These are phyloP conservation scores for Talaromyces verruculosus DNA, from an alignment of 2,329 filamentous ascomycete genomes.

Conservation along the genomic window DNA sequence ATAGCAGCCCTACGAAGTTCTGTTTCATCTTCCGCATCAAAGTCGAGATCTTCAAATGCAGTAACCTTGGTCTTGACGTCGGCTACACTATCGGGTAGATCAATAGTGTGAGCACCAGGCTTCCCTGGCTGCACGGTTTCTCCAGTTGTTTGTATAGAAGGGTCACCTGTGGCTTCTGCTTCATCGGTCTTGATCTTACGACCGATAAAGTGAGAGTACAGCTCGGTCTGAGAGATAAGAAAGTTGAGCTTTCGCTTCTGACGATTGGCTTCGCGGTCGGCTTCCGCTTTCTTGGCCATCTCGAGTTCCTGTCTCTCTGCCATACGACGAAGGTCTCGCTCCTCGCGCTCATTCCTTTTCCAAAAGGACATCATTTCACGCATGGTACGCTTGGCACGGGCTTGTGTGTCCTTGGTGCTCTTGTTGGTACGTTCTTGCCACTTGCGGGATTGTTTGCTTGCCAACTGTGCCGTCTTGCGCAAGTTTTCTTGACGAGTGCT, in stretches of 20 bases:
- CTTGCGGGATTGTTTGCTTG: constrained; percentile 92
- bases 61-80: constrained; percentile 71
- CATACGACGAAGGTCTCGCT: constrained; percentile 88
- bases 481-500: constrained; percentile 89
- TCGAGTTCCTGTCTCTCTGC: constrained; percentile 96
- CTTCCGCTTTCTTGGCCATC: constrained; percentile 93
- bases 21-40: constrained; percentile 90
- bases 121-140: constrained; percentile 38
- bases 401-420: constrained; percentile 95
- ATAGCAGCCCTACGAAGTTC: constrained; percentile 78
- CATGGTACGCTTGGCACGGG: constrained; percentile 96
- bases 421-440: constrained; percentile 99
- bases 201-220: constrained; percentile 99
- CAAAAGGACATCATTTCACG: constrained; percentile 99
- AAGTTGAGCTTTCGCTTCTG: constrained; percentile 99
- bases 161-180: constrained; percentile 86
- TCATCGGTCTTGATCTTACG: constrained; percentile 99
- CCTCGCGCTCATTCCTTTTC: constrained; percentile 97
- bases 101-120: constrained; percentile 43
- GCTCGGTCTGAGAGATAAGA: constrained; percentile 95
- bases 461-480: constrained; percentile 94
- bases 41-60: constrained; percentile 90
- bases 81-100: constrained; percentile 50
- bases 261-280: constrained; percentile 92
- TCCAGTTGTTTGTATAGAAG: constrained; percentile 62